Conservation (phyloP, 208 protist species). For the Wallacemonas collosoma region DNA sequence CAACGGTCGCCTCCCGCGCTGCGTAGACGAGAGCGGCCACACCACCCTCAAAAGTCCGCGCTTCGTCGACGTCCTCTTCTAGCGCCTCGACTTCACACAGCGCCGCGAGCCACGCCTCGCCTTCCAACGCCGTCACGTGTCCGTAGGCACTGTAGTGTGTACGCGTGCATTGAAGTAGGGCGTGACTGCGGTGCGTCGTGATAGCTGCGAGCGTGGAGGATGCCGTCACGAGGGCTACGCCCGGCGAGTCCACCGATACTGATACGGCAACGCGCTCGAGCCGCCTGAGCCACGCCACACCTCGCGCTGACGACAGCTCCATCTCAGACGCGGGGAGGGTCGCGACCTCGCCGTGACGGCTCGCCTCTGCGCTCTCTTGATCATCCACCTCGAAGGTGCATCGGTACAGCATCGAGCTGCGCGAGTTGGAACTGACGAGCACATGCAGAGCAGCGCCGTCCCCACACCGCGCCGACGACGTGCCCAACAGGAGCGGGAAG, state of each 20-base stretch:
- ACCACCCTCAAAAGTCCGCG: neutral
- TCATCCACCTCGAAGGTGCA: neutral
- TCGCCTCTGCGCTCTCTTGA: too few relatives aligned
- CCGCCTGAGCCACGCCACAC: neutral
- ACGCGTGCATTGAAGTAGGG: neutral
- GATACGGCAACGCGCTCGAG: neutral
- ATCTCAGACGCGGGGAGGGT: too few relatives aligned
- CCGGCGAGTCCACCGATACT: neutral
- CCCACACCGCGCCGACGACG: neutral
- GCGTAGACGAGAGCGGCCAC: slow-evolving; percentile 6
- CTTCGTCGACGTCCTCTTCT: neutral
- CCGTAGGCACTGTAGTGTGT: slow-evolving; percentile 1
- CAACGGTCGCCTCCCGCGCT: neutral
- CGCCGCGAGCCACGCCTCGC: neutral
- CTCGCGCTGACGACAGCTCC: neutral
- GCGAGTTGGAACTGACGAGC: slow-evolving; percentile 10
- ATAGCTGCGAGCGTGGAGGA: slow-evolving; percentile 2
- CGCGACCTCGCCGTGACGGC: too few relatives aligned
- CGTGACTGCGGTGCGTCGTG: neutral
- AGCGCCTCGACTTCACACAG: neutral
- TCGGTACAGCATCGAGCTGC: slow-evolving; percentile 4
- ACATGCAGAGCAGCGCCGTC: neutral
- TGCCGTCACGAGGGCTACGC: neutral
- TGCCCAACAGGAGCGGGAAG: slow-evolving; percentile 3
- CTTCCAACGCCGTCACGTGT: neutral